These are phyloP conservation scores for Petasospora fabianii DNA, from an alignment of 1,139 yeast genomes.

Conservation along the genomic window DNA sequence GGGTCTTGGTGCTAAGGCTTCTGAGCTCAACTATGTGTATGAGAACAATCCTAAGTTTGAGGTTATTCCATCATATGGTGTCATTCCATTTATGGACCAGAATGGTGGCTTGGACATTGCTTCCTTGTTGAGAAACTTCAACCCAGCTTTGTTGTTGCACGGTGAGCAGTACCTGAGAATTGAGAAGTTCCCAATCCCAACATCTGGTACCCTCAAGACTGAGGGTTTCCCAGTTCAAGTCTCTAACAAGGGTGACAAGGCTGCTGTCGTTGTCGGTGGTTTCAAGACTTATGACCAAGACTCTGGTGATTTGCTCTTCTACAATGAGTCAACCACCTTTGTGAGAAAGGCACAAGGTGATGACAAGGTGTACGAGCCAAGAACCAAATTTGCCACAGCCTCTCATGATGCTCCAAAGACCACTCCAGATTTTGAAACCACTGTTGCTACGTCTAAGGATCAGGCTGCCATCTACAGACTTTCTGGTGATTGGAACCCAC, in stretches of 20 bases:
- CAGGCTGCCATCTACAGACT: slow-evolving; percentile 89
- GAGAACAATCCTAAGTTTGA: slow-evolving; percentile 79
- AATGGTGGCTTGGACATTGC: slow-evolving; percentile 51
- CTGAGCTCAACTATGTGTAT: slow-evolving; percentile 74
- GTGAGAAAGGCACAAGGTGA: slow-evolving; percentile 77
- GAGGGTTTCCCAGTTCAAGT: slow-evolving; percentile 66
- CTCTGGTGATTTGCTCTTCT: slow-evolving; percentile 69
- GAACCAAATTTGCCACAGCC: slow-evolving; percentile 56
- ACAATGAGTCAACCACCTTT: slow-evolving; percentile 84
- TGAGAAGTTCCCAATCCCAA: slow-evolving; percentile 76
- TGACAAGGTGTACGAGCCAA: slow-evolving; percentile 45
- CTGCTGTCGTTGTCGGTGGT: slow-evolving; percentile 77
- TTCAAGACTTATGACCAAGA: slow-evolving; percentile 64
- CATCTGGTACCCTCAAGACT: slow-evolving; percentile 61
- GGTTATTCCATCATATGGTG: slow-evolving; percentile 91
- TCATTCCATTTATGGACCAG: slow-evolving; percentile 66
- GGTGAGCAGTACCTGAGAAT: slow-evolving; percentile 93
- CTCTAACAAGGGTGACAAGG: slow-evolving; percentile 84
- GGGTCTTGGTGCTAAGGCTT: slow-evolving; percentile 81
- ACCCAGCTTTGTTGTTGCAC: slow-evolving; percentile 84
- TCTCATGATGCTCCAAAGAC: slow-evolving; percentile 60
- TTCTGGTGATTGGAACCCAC: slow-evolving; percentile 92
- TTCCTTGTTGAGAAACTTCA: slow-evolving; percentile 70
- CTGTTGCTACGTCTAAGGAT: slow-evolving; percentile 60
- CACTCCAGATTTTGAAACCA: slow-evolving; percentile 63